Conservation (phyloP, 352 stramenopile species). For the Phytopythium mirpurense region DNA sequence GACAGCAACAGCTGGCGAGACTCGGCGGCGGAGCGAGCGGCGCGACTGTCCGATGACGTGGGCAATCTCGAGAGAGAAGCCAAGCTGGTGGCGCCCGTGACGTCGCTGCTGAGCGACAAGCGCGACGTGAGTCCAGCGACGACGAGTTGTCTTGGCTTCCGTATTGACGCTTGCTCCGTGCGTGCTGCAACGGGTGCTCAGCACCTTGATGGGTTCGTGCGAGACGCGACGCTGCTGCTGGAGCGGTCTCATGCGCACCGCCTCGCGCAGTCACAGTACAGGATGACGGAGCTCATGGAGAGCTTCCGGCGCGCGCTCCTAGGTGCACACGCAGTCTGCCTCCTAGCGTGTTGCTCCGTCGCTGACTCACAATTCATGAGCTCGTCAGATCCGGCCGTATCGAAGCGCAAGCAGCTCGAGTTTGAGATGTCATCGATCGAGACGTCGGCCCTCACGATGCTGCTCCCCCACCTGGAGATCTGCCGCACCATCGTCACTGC, state of each 20-base stretch:
- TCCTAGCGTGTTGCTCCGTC: too few species aligned
- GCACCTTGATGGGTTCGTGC: conserved; percentile 27
- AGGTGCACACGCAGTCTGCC: too few species aligned
- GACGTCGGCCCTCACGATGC: conserved; percentile 40
- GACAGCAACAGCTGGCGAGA: too few species aligned
- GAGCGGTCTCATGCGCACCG: conserved; percentile 30
- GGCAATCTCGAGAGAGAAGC: conserved; percentile 1
- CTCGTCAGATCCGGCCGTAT: conserved; percentile 25
- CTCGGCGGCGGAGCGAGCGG: neutral
- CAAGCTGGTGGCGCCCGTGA: conserved; percentile 1
- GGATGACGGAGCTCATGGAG: conserved; percentile 23
- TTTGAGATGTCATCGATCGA: conserved; percentile 39
- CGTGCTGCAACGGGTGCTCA: neutral
- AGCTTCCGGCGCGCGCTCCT: conserved; percentile 23
- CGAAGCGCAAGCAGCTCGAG: conserved; percentile 27
- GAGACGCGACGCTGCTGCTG: conserved; percentile 29
- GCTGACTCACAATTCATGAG: too few species aligned
- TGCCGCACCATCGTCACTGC: conserved; percentile 49
- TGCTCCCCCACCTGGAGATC: conserved; percentile 48
- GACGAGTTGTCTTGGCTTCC: neutral
- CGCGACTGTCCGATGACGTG: neutral
- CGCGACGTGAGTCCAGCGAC: conserved; percentile 9
- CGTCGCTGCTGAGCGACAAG: conserved; percentile 11
- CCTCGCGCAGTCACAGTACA: conserved; percentile 19
- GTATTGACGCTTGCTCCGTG: neutral